Percentiles rank a stretch among this genome's conserved stretches.
Conservation (phyloP, 208 protist species). For the Phytomonas francai region DNA sequence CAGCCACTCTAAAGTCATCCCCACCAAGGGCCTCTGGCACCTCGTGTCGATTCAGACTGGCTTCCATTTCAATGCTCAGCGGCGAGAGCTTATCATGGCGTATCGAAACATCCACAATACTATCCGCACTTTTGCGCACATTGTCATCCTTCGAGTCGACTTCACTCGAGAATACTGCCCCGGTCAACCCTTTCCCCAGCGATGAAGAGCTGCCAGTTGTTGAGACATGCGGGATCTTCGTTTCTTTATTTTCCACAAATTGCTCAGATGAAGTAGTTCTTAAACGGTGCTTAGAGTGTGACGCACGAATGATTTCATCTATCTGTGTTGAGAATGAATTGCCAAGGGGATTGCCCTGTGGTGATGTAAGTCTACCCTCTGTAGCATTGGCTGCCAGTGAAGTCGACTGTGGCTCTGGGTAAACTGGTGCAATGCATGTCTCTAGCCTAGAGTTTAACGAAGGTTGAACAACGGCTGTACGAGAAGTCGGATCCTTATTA, state of each 20-base stretch:
- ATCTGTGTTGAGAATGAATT: conserved; percentile 22
- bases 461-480: neutral
- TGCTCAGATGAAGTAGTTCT: neutral
- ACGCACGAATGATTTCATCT: conserved; percentile 19
- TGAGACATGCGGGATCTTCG: neutral
- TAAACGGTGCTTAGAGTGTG: neutral
- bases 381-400: neutral
- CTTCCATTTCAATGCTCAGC: conserved; percentile 20
- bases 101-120: neutral
- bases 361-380: conserved; percentile 9
- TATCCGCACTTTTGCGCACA: neutral
- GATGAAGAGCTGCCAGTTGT: neutral
- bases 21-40: conserved; percentile 33
- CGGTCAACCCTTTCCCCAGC: neutral
- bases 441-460: neutral
- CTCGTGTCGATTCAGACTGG: conserved; percentile 41
- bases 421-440: conserved; percentile 3
- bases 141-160: neutral
- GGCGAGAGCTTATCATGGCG: conserved; percentile 17
- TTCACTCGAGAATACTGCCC: neutral
- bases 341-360: conserved; percentile 10
- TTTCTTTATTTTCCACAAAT: neutral
- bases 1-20: conserved; percentile 3
- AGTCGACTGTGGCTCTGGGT: conserved; percentile 7
- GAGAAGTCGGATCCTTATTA: neutral